Evolutionary conservation across 2,329 filamentous ascomycete species (phyloP), one percentile per base, ranked within the genome.

Genomic region (Ascochyta koolunga): DNA sequence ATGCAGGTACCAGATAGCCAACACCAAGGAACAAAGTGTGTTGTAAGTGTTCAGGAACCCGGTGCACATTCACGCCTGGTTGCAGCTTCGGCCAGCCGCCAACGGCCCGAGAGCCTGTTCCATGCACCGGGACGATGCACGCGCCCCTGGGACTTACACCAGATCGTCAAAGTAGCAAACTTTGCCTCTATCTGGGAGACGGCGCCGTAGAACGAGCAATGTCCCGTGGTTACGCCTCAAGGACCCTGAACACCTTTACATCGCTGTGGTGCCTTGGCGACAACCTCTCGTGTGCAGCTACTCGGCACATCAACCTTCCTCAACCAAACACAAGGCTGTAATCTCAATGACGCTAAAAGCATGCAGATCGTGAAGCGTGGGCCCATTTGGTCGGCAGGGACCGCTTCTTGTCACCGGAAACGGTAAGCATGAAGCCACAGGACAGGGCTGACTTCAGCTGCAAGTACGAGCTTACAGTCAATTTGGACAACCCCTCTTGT

Each of bases 391-490:
- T 21, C 38, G 22, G 33, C 48, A 41, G 38, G 49, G 37, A 25
- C 41, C 58, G 60, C 60, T 56, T 59, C 50, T 48, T 39, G 8
- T 44, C 41, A 33, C 67, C 66, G 37, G 27, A 67, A 56, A 16
- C 18, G 60, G 66, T 38, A 61, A 64, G 59, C 53, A 54, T 51
- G 50, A 62, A 64, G 62, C 63, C 66, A 69, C 65, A 44, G 21
- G 22, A 41, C 61, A 62, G 59, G 64, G 62, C 66, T 60, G 63
- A 61, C 53, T 53, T 54, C 61, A 63, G 60, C 60, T 59, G 50
- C 38, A 58, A 47, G 61, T 59, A 64, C 60, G 54, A 51, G 49
- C 52, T 45, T 46, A 38, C 49, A 45, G 19, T 43, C 42, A 56
- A 56, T 54, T 37, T 41, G 44, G 19, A 58, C 46, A 19, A 37